A percentile compares a stretch with the other conserved stretches of the same genome.
These are phyloP conservation scores for Colletotrichum sp. DNA, from an alignment of 2,329 filamentous ascomycete species.

Conservation along the genomic window DNA sequence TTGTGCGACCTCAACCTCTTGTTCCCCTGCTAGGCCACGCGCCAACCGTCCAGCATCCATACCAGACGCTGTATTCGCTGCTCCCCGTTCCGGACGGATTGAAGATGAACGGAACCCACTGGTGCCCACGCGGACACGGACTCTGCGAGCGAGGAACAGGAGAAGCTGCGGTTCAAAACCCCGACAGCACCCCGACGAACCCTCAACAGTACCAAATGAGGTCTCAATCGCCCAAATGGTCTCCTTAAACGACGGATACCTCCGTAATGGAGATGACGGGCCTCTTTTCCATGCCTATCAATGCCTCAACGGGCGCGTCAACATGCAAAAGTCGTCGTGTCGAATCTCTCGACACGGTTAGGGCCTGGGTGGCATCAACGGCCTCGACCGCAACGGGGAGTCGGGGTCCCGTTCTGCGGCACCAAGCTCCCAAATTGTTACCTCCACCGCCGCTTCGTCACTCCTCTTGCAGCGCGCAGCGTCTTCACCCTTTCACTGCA, in stretches of 20 bases:
- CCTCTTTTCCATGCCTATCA: not conserved
- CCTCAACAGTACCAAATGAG: not conserved
- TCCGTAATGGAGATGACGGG: not conserved
- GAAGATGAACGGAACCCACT: not conserved
- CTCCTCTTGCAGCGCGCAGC: not conserved
- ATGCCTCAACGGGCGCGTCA: not conserved
- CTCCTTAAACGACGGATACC: not conserved
- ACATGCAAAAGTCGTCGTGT: not conserved
- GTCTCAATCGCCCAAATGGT: not conserved
- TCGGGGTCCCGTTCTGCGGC: not conserved
- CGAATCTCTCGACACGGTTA: not conserved
- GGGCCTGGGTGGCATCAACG: not conserved
- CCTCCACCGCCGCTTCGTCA: not conserved
- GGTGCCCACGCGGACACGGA: not conserved
- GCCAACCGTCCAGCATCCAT: not conserved
- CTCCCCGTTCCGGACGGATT: not conserved
- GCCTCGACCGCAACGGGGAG: not conserved
- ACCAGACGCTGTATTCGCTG: not conserved
- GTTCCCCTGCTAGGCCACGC: not conserved
- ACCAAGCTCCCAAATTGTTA: not conserved
- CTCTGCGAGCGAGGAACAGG: not conserved
- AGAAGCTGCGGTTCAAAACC: not conserved
- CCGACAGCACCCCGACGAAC: not conserved
- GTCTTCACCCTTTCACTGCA: conserved; percentile 6
- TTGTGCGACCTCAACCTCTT: not conserved